Evolutionary conservation across 1,284 basidiomycete genomes (phyloP), one percentile per base, ranked within the genome.

Genomic region (Pseudozyma flocculosa): DNA sequence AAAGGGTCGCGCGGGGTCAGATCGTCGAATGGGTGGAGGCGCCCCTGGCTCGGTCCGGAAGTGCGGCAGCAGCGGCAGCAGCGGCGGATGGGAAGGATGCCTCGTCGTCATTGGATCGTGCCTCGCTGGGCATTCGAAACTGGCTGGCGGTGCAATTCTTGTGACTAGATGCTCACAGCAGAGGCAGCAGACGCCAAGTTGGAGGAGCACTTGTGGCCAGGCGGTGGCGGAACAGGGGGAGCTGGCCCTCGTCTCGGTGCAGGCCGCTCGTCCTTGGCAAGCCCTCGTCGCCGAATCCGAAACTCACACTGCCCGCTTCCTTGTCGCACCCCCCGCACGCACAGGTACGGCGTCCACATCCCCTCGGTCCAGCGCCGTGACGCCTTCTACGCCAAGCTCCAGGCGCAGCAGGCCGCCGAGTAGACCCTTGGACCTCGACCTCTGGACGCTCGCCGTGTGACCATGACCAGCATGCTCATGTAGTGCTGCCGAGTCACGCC

Each of bases 301-400:
- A 4, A 3, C 8, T 30, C 15, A 8, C 15, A 34, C 32, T 34
- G n/a, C n/a, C n/a, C n/a, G n/a, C n/a, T n/a, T n/a, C n/a, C n/a
- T n/a, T n/a, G n/a, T n/a, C n/a, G n/a, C n/a, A n/a, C n/a, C n/a
- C n/a, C n/a, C n/a, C n/a, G n/a, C n/a, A n/a, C n/a, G n/a, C n/a
- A n/a, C 61, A 74, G 72, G 72, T 74, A 74, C 70, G 68, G 63
- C 42, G 54, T 73, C 19, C 72, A 74, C 70, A n/a, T 74, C 29
- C 72, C 72, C 43, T 60, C 66, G 22, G 67, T 69, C 40, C 50
- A 68, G 42, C 65, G 72, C 40, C 70, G 72, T 21, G 70, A 72
- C 50, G 59, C 58, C 39, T 72, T 60, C 61, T 72, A 72, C 59
- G 70, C 68, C 26, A 72, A 72, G 61, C 67, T 71, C 50, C 70